Evolutionary conservation across 176 grass and related monocot genomes (phyloP).

Genomic region (Microstegium vimineum): DNA sequence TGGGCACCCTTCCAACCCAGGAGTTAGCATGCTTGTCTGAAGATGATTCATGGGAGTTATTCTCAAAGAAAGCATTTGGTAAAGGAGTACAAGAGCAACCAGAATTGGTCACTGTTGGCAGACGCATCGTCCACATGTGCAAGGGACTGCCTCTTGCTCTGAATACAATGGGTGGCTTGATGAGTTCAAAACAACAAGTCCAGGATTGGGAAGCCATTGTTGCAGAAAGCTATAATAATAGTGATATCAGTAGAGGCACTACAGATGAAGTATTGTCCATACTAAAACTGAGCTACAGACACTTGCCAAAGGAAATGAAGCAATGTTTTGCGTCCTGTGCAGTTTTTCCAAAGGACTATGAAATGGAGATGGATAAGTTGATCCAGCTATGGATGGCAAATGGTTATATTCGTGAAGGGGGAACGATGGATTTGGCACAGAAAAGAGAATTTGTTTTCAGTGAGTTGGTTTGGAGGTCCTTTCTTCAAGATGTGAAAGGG

Average conservation of each 20-base stretch:
- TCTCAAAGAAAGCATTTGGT: constrained; percentile 32
- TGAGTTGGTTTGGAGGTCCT: constrained; percentile 18
- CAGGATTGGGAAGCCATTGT: constrained; percentile 23
- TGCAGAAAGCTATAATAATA: background rate
- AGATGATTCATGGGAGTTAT: constrained; percentile 23
- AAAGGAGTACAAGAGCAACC: background rate
- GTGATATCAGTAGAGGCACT: background rate
- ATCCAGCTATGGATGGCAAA: constrained; percentile 23
- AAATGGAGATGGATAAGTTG: background rate
- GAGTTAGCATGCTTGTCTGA: background rate
- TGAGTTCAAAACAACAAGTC: constrained; percentile 18
- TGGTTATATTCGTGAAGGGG: background rate
- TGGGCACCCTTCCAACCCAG: background rate
- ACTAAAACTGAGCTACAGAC: constrained; percentile 1
- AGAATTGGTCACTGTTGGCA: constrained; percentile 12
- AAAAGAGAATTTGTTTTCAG: constrained; percentile 1
- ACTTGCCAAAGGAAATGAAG: constrained; percentile 14
- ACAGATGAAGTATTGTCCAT: background rate
- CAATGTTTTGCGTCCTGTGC: constrained; percentile 20
- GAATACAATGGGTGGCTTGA: constrained; percentile 23
- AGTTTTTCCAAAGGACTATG: background rate
- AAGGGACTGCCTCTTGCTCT: constrained; percentile 33
- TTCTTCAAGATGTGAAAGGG: constrained; percentile 7
- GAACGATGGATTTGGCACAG: background rate
- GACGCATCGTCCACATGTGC: constrained; percentile 8